Percentiles rank a stretch among this genome's conserved stretches.
Evolutionary conservation across 2,329 filamentous ascomycete species (phyloP).

Genomic region (Gremmenia infestans): DNA sequence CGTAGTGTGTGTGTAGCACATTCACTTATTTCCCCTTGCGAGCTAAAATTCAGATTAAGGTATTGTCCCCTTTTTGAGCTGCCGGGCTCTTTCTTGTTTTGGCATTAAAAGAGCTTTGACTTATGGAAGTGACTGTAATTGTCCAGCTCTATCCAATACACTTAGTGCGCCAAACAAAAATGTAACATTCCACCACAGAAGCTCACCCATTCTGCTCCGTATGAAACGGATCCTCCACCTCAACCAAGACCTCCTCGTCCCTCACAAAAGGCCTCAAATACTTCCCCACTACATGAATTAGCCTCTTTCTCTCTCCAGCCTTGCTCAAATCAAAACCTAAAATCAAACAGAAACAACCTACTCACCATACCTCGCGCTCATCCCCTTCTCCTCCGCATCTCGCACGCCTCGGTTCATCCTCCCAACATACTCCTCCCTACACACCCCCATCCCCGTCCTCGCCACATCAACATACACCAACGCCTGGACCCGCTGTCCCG

Average conservation of each 20-base stretch:
- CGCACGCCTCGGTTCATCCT: constrained; percentile 59
- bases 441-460: constrained; percentile 34
- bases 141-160: background rate
- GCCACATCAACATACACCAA: constrained; percentile 57
- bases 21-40: background rate
- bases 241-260: background rate
- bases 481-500: constrained; percentile 32
- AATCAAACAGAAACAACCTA: background rate
- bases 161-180: background rate
- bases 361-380: background rate
- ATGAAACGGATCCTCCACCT: background rate
- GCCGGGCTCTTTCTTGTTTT: no score
- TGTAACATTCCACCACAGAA: background rate
- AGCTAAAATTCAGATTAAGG: no score
- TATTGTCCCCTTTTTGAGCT: no score
- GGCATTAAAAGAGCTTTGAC: no score
- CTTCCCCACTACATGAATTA: background rate
- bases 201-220: background rate
- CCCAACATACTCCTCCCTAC: constrained; percentile 53
- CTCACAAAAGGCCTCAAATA: background rate
- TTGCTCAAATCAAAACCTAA: background rate
- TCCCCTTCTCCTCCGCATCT: constrained; percentile 41
- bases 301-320: background rate
- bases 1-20: background rate
- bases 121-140: no score